Evolutionary conservation across 1,284 basidiomycete species (phyloP).

Genomic region (Malassezia vespertilionis): DNA sequence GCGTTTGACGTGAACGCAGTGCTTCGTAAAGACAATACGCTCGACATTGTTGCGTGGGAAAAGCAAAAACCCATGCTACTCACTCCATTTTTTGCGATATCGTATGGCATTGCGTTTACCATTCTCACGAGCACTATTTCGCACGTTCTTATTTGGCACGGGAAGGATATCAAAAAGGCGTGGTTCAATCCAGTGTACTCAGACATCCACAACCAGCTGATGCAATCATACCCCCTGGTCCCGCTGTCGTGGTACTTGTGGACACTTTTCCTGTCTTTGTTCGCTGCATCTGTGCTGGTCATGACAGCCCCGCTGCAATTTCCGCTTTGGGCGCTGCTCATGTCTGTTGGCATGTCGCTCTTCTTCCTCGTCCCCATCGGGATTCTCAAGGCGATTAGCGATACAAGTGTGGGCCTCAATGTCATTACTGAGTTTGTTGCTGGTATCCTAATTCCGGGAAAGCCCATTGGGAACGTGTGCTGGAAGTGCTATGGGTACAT

Average conservation of each 20-base stretch:
- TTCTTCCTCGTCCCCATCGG: constrained; percentile 49
- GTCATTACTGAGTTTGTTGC: constrained; percentile 52
- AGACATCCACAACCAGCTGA: constrained; percentile 46
- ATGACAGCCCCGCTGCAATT: constrained; percentile 51
- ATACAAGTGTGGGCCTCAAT: constrained; percentile 49
- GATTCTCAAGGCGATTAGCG: constrained; percentile 51
- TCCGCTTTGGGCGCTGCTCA: constrained; percentile 50
- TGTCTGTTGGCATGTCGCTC: constrained; percentile 50
- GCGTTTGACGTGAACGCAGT: constrained; percentile 32
- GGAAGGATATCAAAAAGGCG: constrained; percentile 50
- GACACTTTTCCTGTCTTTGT: constrained; percentile 35
- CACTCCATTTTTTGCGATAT: constrained; percentile 51
- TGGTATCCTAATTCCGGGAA: constrained; percentile 47
- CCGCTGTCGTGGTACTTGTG: constrained; percentile 42
- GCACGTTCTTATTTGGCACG: constrained; percentile 52
- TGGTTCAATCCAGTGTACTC: constrained; percentile 43
- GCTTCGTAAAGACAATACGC: constrained; percentile 46
- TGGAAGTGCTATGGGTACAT: constrained; percentile 51
- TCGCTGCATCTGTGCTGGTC: constrained; percentile 49
- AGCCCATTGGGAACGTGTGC: constrained; percentile 25
- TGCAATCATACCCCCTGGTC: constrained; percentile 39
- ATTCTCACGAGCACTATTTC: constrained; percentile 51
- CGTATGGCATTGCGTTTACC: constrained; percentile 51
- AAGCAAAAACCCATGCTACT: constrained; percentile 49
- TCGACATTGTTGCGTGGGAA: constrained; percentile 49